A percentile compares a stretch with the other conserved stretches of the same genome.
Evolutionary conservation across 108 stramenopile species (phyloP).

Genomic region (Hondaea fermentalgiana): DNA sequence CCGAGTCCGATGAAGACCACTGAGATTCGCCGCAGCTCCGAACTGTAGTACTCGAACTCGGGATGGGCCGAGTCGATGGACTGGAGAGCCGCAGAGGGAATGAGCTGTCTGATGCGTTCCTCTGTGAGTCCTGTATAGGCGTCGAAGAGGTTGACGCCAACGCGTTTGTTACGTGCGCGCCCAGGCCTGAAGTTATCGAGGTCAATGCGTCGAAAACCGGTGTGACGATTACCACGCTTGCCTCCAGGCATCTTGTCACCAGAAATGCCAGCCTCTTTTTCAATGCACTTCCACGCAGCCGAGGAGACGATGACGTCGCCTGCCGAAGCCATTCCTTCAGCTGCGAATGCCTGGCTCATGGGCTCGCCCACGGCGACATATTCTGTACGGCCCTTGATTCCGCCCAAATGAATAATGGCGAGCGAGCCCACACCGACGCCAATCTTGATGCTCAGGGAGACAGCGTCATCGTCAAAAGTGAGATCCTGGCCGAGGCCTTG

Average conservation of each 20-base stretch:
- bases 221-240: neutral
- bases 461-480: constrained; percentile 9
- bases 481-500: constrained; percentile 26
- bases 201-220: neutral
- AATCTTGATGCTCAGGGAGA: constrained; percentile 43
- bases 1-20: constrained; percentile 58
- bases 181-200: neutral
- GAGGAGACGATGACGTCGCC: constrained; percentile 44
- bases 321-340: constrained; percentile 39
- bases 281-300: constrained; percentile 24
- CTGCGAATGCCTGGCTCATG: constrained; percentile 45
- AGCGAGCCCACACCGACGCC: constrained; percentile 47
- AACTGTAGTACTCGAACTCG: constrained; percentile 45
- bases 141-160: neutral
- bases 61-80: constrained; percentile 26
- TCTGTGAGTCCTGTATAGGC: neutral
- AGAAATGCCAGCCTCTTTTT: neutral
- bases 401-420: constrained; percentile 43
- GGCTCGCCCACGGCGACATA: constrained; percentile 50
- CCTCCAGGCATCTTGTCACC: neutral
- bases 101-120: neutral
- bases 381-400: constrained; percentile 39
- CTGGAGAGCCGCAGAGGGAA: neutral
- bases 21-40: constrained; percentile 37
- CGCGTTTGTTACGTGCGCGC: neutral